These are phyloP conservation scores for Trichosporon inkin DNA, from an alignment of 1,284 basidiomycete genomes.

Conservation along the genomic window DNA sequence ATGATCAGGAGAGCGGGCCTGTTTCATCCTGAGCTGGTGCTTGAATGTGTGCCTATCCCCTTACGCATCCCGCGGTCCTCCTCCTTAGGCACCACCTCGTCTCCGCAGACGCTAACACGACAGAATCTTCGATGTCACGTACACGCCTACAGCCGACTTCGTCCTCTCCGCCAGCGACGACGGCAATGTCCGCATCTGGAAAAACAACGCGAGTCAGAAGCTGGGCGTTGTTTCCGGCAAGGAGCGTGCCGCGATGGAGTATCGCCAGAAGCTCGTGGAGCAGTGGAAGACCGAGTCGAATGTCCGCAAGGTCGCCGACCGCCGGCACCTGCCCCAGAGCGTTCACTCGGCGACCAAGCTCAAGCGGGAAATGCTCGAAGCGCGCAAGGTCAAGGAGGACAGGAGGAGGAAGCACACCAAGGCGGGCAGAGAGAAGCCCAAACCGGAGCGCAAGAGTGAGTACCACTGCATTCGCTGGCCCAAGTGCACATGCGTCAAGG, in stretches of 20 bases:
- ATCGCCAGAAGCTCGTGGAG: conserved; percentile 80
- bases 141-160: conserved; percentile 87
- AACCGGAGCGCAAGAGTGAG: conserved; percentile 76
- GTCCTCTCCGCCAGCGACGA: conserved; percentile 93
- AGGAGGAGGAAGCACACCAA: conserved; percentile 80
- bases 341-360: conserved; percentile 83
- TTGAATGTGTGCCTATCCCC: too few species aligned
- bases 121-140: conserved; percentile 57
- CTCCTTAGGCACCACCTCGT: too few species aligned
- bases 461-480: conserved; percentile 9
- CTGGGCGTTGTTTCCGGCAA: conserved; percentile 86
- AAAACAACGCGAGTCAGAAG: conserved; percentile 86
- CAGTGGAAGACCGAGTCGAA: conserved; percentile 82
- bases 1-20: too few species aligned
- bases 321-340: conserved; percentile 79
- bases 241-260: conserved; percentile 88
- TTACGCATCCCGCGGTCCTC: too few species aligned
- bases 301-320: conserved; percentile 77
- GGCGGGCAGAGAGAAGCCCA: conserved; percentile 80
- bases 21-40: too few species aligned
- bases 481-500: not conserved
- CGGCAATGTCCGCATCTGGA: conserved; percentile 96
- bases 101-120: not conserved
- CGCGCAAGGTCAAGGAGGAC: conserved; percentile 87
- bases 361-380: conserved; percentile 90